Conservation (phyloP, 2,329 filamentous ascomycete species). For the Claviceps digitariae region DNA sequence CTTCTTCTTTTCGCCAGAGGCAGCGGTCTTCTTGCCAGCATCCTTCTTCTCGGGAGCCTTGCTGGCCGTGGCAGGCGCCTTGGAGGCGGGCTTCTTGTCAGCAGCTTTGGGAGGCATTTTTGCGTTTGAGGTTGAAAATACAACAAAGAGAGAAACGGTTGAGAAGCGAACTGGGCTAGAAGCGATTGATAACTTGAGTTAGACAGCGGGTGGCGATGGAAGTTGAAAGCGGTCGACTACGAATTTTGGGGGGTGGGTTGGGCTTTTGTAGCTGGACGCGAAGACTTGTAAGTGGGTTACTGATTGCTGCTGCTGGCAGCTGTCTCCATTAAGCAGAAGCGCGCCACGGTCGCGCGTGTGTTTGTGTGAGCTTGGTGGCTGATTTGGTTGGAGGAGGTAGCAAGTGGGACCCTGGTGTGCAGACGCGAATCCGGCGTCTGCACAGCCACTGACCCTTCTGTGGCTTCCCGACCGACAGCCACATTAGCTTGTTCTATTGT, state of each 20-base stretch:
- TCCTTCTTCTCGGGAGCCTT: slow-evolving; percentile 91
- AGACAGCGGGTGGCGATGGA: slow-evolving; percentile 23
- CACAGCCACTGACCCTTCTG: neutral
- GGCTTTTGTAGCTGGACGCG: slow-evolving; percentile 50
- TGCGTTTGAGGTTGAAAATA: slow-evolving; percentile 11
- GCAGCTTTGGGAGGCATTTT: slow-evolving; percentile 97
- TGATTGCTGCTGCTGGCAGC: slow-evolving; percentile 31
- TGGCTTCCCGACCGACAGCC: neutral
- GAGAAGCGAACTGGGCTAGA: slow-evolving; percentile 2
- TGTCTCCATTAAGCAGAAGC: slow-evolving; percentile 5
- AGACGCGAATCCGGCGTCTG: neutral
- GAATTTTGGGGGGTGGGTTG: slow-evolving; percentile 36
- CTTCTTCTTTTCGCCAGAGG: slow-evolving; percentile 99
- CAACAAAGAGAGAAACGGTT: slow-evolving; percentile 5
- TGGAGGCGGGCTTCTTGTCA: slow-evolving; percentile 97
- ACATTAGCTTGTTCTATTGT: neutral
- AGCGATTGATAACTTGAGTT: slow-evolving; percentile 14
- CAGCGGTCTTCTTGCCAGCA: slow-evolving; percentile 98
- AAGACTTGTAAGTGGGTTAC: slow-evolving; percentile 36
- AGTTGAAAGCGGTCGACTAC: slow-evolving; percentile 33
- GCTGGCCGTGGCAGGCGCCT: slow-evolving; percentile 68
- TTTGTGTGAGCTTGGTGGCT: slow-evolving; percentile 4
- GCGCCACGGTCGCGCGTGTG: slow-evolving; percentile 9
- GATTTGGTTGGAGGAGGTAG: slow-evolving; percentile 2
- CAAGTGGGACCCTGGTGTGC: slow-evolving; percentile 2